Evolutionary conservation across 495 filamentous ascomycete species (phyloP).

Genomic region (Hypoxylon lienhwacheense): DNA sequence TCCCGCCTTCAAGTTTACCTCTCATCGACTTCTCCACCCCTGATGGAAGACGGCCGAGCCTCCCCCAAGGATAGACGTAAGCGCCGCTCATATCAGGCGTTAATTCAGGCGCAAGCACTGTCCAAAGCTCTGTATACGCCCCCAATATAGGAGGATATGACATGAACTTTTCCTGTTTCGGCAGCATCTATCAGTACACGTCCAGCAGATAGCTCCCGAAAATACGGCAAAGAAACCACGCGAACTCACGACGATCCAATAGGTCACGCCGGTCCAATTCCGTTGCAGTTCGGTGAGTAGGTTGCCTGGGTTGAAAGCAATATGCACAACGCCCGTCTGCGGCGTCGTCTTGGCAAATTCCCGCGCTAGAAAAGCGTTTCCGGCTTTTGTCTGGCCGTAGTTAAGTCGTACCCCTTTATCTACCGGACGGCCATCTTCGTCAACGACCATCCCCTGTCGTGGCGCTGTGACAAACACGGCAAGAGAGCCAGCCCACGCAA

Average conservation of each 20-base stretch:
- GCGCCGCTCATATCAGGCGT: slow-evolving; percentile 28
- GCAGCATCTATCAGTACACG: not conserved
- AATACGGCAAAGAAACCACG: too few relatives aligned
- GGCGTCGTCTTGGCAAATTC: slow-evolving; percentile 37
- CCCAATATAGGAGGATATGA: slow-evolving; percentile 29
- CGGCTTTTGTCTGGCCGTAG: slow-evolving; percentile 47
- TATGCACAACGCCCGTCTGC: slow-evolving; percentile 28
- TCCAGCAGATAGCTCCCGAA: not conserved
- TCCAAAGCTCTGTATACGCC: slow-evolving; percentile 51
- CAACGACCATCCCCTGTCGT: slow-evolving; percentile 37
- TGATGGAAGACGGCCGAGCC: too few relatives aligned
- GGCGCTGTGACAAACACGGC: slow-evolving; percentile 35
- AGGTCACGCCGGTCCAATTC: slow-evolving; percentile 14
- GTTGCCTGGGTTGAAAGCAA: slow-evolving; percentile 48
- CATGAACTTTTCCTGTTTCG: not conserved
- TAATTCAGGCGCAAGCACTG: slow-evolving; percentile 46
- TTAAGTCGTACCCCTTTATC: slow-evolving; percentile 4
- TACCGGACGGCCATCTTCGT: slow-evolving; percentile 35
- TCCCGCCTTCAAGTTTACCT: too few relatives aligned
- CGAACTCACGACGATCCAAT: slow-evolving; percentile 10
- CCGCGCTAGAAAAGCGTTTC: slow-evolving; percentile 37
- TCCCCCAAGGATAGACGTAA: slow-evolving; percentile 32
- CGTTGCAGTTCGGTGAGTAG: slow-evolving; percentile 40
- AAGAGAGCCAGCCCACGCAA: slow-evolving; percentile 47
- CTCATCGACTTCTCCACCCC: too few relatives aligned